These are phyloP conservation scores for Boeremia lycopersici DNA, from an alignment of 2,329 filamentous ascomycete species.

Conservation along the genomic window DNA sequence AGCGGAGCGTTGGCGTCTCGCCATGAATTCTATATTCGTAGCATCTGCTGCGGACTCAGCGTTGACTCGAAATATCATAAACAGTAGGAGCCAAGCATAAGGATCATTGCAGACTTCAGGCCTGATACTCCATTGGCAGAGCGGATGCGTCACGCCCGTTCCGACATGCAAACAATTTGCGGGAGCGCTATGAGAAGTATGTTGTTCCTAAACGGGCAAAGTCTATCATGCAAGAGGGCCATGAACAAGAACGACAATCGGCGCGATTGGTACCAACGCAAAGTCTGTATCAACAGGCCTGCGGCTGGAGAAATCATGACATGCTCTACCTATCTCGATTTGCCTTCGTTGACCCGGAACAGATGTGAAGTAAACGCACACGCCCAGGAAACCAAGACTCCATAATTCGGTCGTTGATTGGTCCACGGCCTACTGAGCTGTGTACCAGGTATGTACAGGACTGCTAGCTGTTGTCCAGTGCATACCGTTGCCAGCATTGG, in stretches of 20 bases:
- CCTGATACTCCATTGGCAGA: constrained; percentile 24
- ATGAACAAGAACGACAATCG: constrained; percentile 19
- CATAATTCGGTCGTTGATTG: constrained; percentile 39
- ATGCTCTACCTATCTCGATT: constrained; percentile 13
- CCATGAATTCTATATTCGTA: too few relatives aligned
- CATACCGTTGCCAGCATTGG: constrained; percentile 26
- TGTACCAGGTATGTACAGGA: constrained; percentile 43
- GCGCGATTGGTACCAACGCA: constrained; percentile 26
- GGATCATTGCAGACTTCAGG: constrained; percentile 2
- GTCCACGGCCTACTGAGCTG: constrained; percentile 33
- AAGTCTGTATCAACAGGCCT: constrained; percentile 23
- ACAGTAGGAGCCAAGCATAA: constrained; percentile 8
- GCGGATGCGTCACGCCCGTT: constrained; percentile 23
- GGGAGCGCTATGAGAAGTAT: constrained; percentile 36
- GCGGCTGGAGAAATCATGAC: constrained; percentile 18
- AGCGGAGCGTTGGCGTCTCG: not conserved
- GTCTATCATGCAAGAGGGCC: constrained; percentile 21
- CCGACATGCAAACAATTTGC: constrained; percentile 36
- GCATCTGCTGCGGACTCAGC: not conserved
- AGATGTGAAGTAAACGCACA: not conserved
- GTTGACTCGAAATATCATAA: not conserved
- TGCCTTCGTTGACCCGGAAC: constrained; percentile 13
- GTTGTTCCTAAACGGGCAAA: constrained; percentile 25
- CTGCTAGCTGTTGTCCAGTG: constrained; percentile 41
- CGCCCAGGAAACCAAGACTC: constrained; percentile 26